phyloP scores from a whole-genome alignment of 176 grass and related monocot genomes.

The Triticum timopheevii region DNA sequence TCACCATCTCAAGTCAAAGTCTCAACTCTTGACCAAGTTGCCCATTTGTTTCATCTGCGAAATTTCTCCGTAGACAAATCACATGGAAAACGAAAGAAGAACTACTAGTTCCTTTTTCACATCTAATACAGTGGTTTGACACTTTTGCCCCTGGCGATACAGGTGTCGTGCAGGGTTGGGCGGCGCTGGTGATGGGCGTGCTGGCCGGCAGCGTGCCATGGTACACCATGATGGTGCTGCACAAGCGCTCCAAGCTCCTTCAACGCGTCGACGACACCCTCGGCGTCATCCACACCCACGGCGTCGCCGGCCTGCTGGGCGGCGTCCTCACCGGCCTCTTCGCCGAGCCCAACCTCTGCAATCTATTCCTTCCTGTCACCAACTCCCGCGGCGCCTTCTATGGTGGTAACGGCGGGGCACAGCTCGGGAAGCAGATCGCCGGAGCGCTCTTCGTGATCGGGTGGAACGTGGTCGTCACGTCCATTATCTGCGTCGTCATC shows the following conservation, averaged over 20 bases:
- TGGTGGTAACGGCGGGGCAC: constrained; percentile 42
- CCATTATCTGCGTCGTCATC: constrained; percentile 60
- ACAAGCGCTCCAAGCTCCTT: constrained; percentile 50
- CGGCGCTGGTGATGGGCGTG: constrained; percentile 66
- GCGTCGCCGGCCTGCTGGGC: constrained; percentile 54
- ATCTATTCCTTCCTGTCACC: constrained; percentile 55
- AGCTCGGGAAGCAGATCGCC: constrained; percentile 56
- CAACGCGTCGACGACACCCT: constrained; percentile 67
- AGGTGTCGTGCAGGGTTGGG: constrained; percentile 78
- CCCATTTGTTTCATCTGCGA: background rate
- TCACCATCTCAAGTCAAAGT: constrained; percentile 26
- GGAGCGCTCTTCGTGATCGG: constrained; percentile 59
- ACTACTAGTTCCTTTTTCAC: too few species aligned
- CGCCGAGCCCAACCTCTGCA: constrained; percentile 54
- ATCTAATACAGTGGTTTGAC: background rate
- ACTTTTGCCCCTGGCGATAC: background rate
- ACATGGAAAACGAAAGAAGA: background rate
- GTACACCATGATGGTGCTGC: constrained; percentile 86
- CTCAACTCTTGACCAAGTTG: background rate
- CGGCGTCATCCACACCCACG: constrained; percentile 78
- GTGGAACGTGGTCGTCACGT: constrained; percentile 57
- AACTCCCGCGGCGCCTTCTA: constrained; percentile 58
- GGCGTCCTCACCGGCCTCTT: constrained; percentile 50
- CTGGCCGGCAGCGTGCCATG: constrained; percentile 65
- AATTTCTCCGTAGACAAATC: background rate